Percentiles rank a stretch among this genome's conserved stretches.
Evolutionary conservation across 2,329 filamentous ascomycete genomes (phyloP).

Genomic region (Xylariaceae sp.): DNA sequence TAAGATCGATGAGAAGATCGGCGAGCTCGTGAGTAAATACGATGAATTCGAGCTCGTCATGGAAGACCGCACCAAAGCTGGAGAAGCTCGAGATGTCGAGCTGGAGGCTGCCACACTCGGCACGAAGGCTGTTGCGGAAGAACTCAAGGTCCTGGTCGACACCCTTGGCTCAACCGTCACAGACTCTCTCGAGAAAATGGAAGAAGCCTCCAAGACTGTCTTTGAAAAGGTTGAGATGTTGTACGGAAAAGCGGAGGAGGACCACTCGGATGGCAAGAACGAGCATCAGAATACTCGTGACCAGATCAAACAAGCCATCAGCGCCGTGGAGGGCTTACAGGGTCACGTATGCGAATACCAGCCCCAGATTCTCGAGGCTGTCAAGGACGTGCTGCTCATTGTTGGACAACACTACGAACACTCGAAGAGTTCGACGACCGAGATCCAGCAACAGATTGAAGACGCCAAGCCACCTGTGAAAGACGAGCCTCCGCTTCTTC

Average conservation of each 20-base stretch:
- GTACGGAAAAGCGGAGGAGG: slow-evolving; percentile 66
- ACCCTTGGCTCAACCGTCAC: slow-evolving; percentile 74
- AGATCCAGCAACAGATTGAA: slow-evolving; percentile 51
- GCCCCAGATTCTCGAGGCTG: slow-evolving; percentile 77
- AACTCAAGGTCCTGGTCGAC: slow-evolving; percentile 79
- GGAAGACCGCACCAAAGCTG: slow-evolving; percentile 65
- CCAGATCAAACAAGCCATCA: slow-evolving; percentile 67
- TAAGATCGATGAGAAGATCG: slow-evolving; percentile 59
- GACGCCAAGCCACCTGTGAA: slow-evolving; percentile 50
- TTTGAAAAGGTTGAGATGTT: slow-evolving; percentile 78
- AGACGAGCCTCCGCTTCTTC: slow-evolving; percentile 39
- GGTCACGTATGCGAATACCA: slow-evolving; percentile 75
- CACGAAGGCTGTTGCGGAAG: slow-evolving; percentile 76
- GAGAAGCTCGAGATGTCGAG: slow-evolving; percentile 64
- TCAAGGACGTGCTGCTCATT: slow-evolving; percentile 77
- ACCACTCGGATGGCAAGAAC: slow-evolving; percentile 62
- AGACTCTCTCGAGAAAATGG: slow-evolving; percentile 78
- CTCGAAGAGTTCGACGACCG: slow-evolving; percentile 55
- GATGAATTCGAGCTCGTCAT: slow-evolving; percentile 72
- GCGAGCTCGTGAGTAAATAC: slow-evolving; percentile 76
- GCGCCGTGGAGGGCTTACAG: slow-evolving; percentile 67
- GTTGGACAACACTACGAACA: slow-evolving; percentile 86
- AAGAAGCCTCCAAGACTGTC: slow-evolving; percentile 79
- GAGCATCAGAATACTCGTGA: slow-evolving; percentile 80
- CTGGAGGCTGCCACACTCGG: slow-evolving; percentile 66